Evolutionary conservation across 2,329 filamentous ascomycete genomes (phyloP), one percentile per base, ranked within the genome.

Genomic region (Cercospora berteroae): DNA sequence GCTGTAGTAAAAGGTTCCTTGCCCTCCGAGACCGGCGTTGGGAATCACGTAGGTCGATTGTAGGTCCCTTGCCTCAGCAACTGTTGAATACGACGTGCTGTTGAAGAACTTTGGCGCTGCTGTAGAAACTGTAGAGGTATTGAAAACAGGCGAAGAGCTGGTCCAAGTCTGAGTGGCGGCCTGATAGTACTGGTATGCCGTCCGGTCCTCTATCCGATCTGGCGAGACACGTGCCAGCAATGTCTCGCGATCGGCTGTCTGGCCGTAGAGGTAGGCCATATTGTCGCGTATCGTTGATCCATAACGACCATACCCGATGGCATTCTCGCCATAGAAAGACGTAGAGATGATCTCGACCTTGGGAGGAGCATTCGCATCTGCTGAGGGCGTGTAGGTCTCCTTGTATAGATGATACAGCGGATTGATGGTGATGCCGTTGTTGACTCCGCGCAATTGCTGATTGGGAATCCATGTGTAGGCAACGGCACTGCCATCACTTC

Each of bases 1-100:
- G 55, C 72, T 75, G 66, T 74, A 74, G 65, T 76, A 77, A 63
- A 72, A 76, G 2, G 73, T 77, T 8, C 74, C 73, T 57, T 76
- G 74, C 9, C 71, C 72, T 16, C 73, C 74, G 10, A 73, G 71
- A 20, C 71, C 69, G 5, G 70, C 74, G 65, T 77, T 76, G 18
- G 70, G 56, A 20, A 76, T 68, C 18, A 67, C 66, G 12, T 62
- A 64, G 39, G 56, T 59, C 18, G 63, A 65, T 23, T 63, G 61
- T 7, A 9, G 18, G 13, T 20, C 13, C 18, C n/a, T 36, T 29
- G 50, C 25, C 25, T 52, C 23, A 5, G 23, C 27, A 23, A 52
- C n/a, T 58, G 52, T 29, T 20, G 31, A 5, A 42, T 23, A 23
- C 7, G 13, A 25, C 16, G 52, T 44, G 61, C 61, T 42, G 33